phyloP scores from a whole-genome alignment of 352 stramenopile genomes.

The Phytopythium ostracodes region DNA sequence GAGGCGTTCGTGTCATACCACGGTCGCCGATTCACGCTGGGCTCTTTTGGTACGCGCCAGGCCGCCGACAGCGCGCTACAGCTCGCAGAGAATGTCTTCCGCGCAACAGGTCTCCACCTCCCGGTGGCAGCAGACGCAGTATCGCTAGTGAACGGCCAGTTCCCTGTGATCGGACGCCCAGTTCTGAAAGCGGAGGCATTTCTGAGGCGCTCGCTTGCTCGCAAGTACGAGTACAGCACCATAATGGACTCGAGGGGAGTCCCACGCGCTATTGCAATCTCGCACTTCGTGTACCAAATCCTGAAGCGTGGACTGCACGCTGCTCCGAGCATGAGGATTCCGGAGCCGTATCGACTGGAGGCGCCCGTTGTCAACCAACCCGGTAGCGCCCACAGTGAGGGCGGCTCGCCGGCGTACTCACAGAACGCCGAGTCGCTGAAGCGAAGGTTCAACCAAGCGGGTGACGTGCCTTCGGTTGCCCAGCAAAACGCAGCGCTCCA shows the following conservation, averaged over 20 bases:
- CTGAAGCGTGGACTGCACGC: slow-evolving; percentile 25
- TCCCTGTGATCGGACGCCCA: slow-evolving; percentile 31
- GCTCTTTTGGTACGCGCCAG: slow-evolving; percentile 38
- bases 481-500: slow-evolving; percentile 17
- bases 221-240: slow-evolving; percentile 51
- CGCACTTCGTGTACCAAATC: slow-evolving; percentile 38
- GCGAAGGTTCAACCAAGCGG: slow-evolving; percentile 24
- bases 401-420: slow-evolving; percentile 2
- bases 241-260: slow-evolving; percentile 26
- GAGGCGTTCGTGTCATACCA: slow-evolving; percentile 39
- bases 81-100: slow-evolving; percentile 27
- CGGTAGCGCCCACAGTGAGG: neutral
- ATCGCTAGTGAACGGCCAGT: slow-evolving; percentile 22
- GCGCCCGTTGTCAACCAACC: neutral
- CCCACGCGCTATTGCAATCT: slow-evolving; percentile 33
- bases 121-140: slow-evolving; percentile 18
- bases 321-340: slow-evolving; percentile 14
- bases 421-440: slow-evolving; percentile 34
- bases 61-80: slow-evolving; percentile 45
- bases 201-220: slow-evolving; percentile 33
- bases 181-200: slow-evolving; percentile 39
- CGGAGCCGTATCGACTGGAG: slow-evolving; percentile 11
- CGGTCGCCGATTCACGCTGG: slow-evolving; percentile 46
- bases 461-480: neutral
- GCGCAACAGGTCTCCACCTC: slow-evolving; percentile 28